Evolutionary conservation across 2,329 filamentous ascomycete genomes (phyloP).

Genomic region (Ceratocystis alfenasii): DNA sequence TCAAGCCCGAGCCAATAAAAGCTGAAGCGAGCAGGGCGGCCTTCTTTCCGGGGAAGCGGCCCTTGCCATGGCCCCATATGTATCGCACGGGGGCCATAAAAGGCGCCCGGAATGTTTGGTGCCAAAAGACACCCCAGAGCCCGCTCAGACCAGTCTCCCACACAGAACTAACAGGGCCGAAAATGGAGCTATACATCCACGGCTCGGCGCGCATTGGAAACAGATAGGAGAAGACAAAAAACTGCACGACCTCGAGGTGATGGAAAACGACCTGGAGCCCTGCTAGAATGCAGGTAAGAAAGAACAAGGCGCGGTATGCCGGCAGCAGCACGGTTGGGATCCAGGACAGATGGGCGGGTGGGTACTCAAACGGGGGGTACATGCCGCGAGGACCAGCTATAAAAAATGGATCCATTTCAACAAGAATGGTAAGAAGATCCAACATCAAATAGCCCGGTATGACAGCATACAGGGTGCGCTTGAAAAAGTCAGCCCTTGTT

Average conservation of each 20-base stretch:
- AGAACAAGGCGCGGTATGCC: conserved; percentile 45
- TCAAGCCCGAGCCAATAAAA: conserved; percentile 52
- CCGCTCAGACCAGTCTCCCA: conserved; percentile 61
- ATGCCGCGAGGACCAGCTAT: conserved; percentile 35
- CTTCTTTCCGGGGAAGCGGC: conserved; percentile 23
- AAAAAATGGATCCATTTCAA: conserved; percentile 65
- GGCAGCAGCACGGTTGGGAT: conserved; percentile 38
- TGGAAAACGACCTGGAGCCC: conserved; percentile 51
- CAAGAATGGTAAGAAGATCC: conserved; percentile 56
- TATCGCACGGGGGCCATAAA: conserved; percentile 50
- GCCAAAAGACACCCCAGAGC: conserved; percentile 82
- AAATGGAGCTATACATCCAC: conserved; percentile 43
- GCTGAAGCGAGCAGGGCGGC: conserved; percentile 35
- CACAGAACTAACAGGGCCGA: conserved; percentile 43
- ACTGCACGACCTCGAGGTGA: conserved; percentile 46
- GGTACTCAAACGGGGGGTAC: conserved; percentile 25
- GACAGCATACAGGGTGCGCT: conserved; percentile 35
- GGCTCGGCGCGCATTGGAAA: conserved; percentile 41
- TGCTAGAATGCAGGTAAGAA: conserved; percentile 43
- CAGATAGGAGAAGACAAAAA: conserved; percentile 37
- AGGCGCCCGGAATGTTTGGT: conserved; percentile 71
- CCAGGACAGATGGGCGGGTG: conserved; percentile 34
- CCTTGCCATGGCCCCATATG: conserved; percentile 33
- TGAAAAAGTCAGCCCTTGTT: conserved; percentile 31
- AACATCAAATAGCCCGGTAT: conserved; percentile 54